phyloP scores from a whole-genome alignment of 805 yeast genomes.

The Starmerella apis region DNA sequence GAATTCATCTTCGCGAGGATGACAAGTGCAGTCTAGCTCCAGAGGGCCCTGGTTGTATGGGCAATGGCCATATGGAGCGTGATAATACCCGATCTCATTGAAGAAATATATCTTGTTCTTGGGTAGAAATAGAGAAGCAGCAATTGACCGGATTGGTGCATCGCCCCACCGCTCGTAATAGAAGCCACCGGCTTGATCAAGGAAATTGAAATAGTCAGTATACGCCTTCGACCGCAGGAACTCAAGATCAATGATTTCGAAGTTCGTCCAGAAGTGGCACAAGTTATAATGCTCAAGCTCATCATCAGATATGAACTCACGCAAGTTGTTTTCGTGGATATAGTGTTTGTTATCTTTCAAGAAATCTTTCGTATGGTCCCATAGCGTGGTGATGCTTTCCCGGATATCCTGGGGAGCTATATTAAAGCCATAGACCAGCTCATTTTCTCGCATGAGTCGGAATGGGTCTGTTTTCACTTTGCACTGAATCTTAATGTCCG shows the following conservation, averaged over 20 bases:
- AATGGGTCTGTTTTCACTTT: constrained; percentile 57
- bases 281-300: constrained; percentile 59
- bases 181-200: constrained; percentile 81
- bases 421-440: constrained; percentile 57
- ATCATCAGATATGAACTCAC: constrained; percentile 63
- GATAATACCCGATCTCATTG: constrained; percentile 65
- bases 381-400: constrained; percentile 52
- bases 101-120: constrained; percentile 66
- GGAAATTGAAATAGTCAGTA: constrained; percentile 53
- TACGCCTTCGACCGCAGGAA: constrained; percentile 71
- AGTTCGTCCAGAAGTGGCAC: constrained; percentile 86
- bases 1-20: constrained; percentile 21
- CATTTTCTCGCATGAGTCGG: constrained; percentile 43
- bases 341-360: constrained; percentile 40
- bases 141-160: constrained; percentile 82
- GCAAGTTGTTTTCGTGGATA: constrained; percentile 46
- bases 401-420: constrained; percentile 53
- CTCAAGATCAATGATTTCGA: constrained; percentile 65
- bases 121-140: constrained; percentile 67
- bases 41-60: constrained; percentile 49
- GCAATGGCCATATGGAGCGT: constrained; percentile 57
- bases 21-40: constrained; percentile 48
- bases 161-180: constrained; percentile 95
- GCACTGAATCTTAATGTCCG: constrained; percentile 51
- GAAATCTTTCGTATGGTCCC: constrained; percentile 46